These are phyloP conservation scores for Globisporangium parvum DNA, from an alignment of 352 stramenopile species.

Conservation along the genomic window DNA sequence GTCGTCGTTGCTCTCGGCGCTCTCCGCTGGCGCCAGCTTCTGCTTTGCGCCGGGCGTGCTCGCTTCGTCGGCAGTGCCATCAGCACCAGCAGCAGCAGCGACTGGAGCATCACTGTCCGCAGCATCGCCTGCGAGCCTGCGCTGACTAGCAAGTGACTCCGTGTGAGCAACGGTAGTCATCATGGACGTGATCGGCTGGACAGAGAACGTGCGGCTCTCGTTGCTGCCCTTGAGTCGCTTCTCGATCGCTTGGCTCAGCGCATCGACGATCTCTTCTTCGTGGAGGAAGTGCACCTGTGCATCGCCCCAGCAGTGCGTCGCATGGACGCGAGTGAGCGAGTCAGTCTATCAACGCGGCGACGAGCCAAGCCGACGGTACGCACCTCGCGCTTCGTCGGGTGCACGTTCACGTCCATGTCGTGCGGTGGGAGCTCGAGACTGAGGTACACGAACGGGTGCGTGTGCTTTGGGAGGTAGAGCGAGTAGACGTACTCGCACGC, in stretches of 20 bases:
- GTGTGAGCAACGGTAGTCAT: conserved; percentile 22
- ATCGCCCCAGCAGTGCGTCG: neutral
- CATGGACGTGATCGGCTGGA: conserved; percentile 80
- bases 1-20: conserved; percentile 6
- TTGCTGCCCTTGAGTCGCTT: conserved; percentile 85
- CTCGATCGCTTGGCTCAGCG: conserved; percentile 72
- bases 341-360: neutral
- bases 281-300: conserved; percentile 93
- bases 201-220: conserved; percentile 85
- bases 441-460: conserved; percentile 97
- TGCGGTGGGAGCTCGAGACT: conserved; percentile 89
- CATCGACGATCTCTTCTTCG: conserved; percentile 91
- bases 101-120: too few relatives aligned
- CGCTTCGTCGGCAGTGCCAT: too few relatives aligned
- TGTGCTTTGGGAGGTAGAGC: conserved; percentile 91
- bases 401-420: conserved; percentile 99
- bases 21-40: too few relatives aligned
- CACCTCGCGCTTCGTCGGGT: conserved; percentile 96
- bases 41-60: too few relatives aligned
- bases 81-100: too few relatives aligned
- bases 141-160: conserved; percentile 11
- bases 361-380: neutral
- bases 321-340: neutral
- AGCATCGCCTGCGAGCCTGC: too few relatives aligned
- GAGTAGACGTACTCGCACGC: conserved; percentile 94